Conservation (phyloP, 768 basidiomycete genomes). For the Psilocybe subaeruginosa region DNA sequence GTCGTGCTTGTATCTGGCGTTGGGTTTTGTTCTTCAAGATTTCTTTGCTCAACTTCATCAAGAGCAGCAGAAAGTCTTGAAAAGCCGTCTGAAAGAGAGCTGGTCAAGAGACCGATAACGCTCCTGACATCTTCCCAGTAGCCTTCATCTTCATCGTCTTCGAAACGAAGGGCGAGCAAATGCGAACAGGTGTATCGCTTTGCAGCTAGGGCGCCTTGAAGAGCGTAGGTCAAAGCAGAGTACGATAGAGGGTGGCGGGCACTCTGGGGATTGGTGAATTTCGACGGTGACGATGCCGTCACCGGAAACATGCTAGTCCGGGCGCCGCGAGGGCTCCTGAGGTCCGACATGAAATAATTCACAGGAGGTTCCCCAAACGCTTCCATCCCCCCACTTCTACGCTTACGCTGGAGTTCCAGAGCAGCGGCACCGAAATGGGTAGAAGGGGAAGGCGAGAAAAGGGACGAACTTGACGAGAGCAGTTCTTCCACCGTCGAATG, state of each 20-base stretch:
- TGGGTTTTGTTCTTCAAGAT: conserved; percentile 52
- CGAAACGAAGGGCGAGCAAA: conserved; percentile 76
- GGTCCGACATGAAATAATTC: conserved; percentile 32
- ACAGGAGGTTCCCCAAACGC: conserved; percentile 42
- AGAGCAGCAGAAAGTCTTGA: conserved; percentile 65
- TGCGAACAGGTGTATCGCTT: conserved; percentile 82
- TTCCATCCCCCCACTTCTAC: conserved; percentile 51
- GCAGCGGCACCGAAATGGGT: conserved; percentile 64
- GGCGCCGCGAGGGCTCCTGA: conserved; percentile 33
- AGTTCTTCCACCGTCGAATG: conserved; percentile 30
- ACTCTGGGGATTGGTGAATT: conserved; percentile 62
- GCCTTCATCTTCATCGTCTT: conserved; percentile 67
- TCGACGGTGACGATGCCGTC: conserved; percentile 50
- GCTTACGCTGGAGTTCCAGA: conserved; percentile 59
- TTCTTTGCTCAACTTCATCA: conserved; percentile 58
- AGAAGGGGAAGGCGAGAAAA: conserved; percentile 20
- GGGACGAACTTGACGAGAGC: conserved; percentile 13
- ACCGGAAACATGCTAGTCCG: conserved; percentile 30
- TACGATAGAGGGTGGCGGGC: conserved; percentile 71
- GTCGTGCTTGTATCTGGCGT: conserved; percentile 27
- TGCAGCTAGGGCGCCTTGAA: conserved; percentile 70
- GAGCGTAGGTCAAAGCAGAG: conserved; percentile 58
- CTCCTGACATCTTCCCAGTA: conserved; percentile 89
- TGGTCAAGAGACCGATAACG: conserved; percentile 71
- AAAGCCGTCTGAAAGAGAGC: conserved; percentile 66